Base-by-base conservation (phyloP, 768 basidiomycete genomes). In the Suillus ampliporus region DNA sequence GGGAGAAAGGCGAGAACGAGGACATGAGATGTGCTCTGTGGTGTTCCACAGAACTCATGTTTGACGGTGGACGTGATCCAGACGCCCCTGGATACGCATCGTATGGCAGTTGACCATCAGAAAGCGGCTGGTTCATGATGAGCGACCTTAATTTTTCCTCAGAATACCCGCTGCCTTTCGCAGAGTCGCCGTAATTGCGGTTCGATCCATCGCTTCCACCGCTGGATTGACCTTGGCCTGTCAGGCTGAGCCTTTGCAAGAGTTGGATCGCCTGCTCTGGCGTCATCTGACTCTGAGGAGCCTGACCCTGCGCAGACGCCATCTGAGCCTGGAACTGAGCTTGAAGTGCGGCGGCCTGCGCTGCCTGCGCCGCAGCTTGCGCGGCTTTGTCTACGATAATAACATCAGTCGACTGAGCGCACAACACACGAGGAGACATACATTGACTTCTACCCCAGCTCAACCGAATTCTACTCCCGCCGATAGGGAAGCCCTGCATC, bases 361-460 rank as follows among this genome's bases (percentile, higher is more conserved):
- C 88, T 15, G 87, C 88, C 68, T 93, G 92, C 9, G 92, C 93
- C 19, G 93, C 93, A 4, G 93, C 93, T 73, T 94, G 93, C 5
- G 93, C 92, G 19, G 93, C 93, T 81, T 95, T 95, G 74, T 94
- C 93, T 94, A 64, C 34, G 58, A 47, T 46, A 52, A 14, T 52
- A 15, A 15, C 19, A 57, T 66, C 14, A 68, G 59, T 64, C 37
- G 64, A 21, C 26, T 19, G 48, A 46, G 19, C 35, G 59, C 41
- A 17, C 10, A 38, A 23, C 43, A 11, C 37, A 17, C 38, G 57
- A 46, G 19, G 28, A 26, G 6, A 43, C 57, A 57, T 67, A 94
- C 93, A 94, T 84, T 96, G 94, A 76, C 91, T 94, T 52, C 95
- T 83, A 46, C 95, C 95, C 95, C 95, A 97, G 71, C 92, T 94